These are phyloP conservation scores for Ogataea hybrid DNA, from an alignment of 1,139 yeast species.

Conservation along the genomic window DNA sequence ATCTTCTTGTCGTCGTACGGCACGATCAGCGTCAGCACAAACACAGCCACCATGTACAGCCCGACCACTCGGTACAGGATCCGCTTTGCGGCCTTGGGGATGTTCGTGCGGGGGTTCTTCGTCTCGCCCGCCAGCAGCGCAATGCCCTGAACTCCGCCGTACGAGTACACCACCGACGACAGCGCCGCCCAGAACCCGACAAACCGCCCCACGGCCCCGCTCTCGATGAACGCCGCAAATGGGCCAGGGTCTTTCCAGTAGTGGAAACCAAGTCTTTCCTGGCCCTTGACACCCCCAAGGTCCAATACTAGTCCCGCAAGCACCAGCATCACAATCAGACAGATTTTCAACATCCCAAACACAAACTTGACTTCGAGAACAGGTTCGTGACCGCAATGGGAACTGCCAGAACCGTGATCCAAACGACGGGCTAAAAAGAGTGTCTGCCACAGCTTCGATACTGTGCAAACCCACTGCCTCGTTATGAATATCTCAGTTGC, in stretches of 20 bases:
- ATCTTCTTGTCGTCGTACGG: slow-evolving; percentile 42
- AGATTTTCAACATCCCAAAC: slow-evolving; percentile 37
- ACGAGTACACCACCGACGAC: slow-evolving; percentile 39
- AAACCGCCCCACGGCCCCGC: slow-evolving; percentile 48
- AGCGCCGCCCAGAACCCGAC: slow-evolving; percentile 43
- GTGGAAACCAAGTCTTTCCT: neutral
- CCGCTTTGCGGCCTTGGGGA: slow-evolving; percentile 47
- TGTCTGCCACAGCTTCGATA: too few relatives aligned
- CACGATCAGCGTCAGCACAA: slow-evolving; percentile 46
- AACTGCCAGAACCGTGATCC: too few relatives aligned
- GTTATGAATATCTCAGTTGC: too few relatives aligned
- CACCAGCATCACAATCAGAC: slow-evolving; percentile 9
- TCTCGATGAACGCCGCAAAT: slow-evolving; percentile 42
- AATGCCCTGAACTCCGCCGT: slow-evolving; percentile 34
- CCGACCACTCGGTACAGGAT: slow-evolving; percentile 44
- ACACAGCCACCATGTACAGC: slow-evolving; percentile 43
- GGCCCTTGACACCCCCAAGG: slow-evolving; percentile 15
- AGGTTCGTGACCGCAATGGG: slow-evolving; percentile 35
- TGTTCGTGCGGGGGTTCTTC: slow-evolving; percentile 45
- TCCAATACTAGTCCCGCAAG: slow-evolving; percentile 11
- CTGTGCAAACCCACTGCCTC: too few relatives aligned
- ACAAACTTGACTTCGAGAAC: slow-evolving; percentile 43
- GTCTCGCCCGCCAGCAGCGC: slow-evolving; percentile 48
- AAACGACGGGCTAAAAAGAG: too few relatives aligned
- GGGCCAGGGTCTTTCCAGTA: slow-evolving; percentile 36